Conservation (phyloP, 805 yeast species). For the Pichia occidentalis region DNA sequence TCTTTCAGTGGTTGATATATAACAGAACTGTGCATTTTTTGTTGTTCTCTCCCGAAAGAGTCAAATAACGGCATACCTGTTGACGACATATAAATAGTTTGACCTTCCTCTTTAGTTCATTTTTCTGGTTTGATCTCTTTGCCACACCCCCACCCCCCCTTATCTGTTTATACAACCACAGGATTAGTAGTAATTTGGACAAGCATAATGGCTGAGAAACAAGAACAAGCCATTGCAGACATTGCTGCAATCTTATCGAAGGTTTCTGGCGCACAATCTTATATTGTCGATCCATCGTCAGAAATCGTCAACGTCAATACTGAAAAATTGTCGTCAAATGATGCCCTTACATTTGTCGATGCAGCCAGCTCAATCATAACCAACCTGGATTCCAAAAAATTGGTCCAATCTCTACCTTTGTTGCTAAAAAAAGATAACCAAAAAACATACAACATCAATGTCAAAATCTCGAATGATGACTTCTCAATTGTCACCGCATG, state of each 20-base stretch:
- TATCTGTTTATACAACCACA: too few relatives aligned
- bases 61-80: too few relatives aligned
- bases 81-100: too few relatives aligned
- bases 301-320: not conserved
- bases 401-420: slow-evolving; percentile 56
- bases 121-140: not conserved
- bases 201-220: slow-evolving; percentile 9
- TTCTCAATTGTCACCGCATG: slow-evolving; percentile 63
- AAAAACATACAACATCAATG: slow-evolving; percentile 50
- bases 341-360: slow-evolving; percentile 43
- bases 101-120: not conserved
- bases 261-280: slow-evolving; percentile 9
- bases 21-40: not conserved
- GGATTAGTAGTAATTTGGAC: too few relatives aligned
- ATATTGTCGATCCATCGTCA: slow-evolving; percentile 10
- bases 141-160: not conserved
- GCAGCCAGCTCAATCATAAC: slow-evolving; percentile 28
- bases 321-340: slow-evolving; percentile 35
- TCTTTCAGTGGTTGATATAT: not conserved
- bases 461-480: slow-evolving; percentile 53
- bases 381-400: slow-evolving; percentile 39
- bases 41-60: not conserved
- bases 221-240: slow-evolving; percentile 8
- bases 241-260: slow-evolving; percentile 7
- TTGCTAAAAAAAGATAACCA: slow-evolving; percentile 34